A percentile compares a stretch with the other conserved stretches of the same genome.
phyloP scores from a whole-genome alignment of 345 rosid genomes.

The Citrus mangshanensis region DNA sequence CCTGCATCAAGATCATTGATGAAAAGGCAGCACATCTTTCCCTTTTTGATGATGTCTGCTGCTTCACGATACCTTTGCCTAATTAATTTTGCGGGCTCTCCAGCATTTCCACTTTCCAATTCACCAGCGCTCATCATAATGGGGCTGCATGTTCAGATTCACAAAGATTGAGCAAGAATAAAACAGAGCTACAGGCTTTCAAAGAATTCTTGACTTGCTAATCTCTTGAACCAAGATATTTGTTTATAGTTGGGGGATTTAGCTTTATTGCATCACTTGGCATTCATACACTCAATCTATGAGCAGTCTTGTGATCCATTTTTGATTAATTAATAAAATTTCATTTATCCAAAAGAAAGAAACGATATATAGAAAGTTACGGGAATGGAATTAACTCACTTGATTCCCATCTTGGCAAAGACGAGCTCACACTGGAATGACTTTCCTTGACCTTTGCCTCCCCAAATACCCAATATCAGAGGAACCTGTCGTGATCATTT shows the following conservation, averaged over 20 bases:
- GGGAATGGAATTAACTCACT: slow-evolving; percentile 21
- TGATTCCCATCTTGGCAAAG: slow-evolving; percentile 59
- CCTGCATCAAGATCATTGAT: slow-evolving; percentile 57
- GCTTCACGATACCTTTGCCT: slow-evolving; percentile 59
- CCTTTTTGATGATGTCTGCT: slow-evolving; percentile 43
- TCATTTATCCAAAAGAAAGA: background rate
- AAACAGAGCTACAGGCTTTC: background rate
- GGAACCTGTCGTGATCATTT: slow-evolving; percentile 34
- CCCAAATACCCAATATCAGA: slow-evolving; percentile 57
- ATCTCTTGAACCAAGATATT: background rate
- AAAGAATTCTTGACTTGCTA: background rate
- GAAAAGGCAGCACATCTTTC: slow-evolving; percentile 56
- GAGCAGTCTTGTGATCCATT: background rate
- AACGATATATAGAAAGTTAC: background rate
- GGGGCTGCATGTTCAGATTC: slow-evolving; percentile 31
- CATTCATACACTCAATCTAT: background rate
- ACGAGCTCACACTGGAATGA: slow-evolving; percentile 65
- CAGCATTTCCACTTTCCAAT: slow-evolving; percentile 6
- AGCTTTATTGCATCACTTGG: background rate
- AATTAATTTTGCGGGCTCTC: slow-evolving; percentile 57
- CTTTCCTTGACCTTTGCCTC: slow-evolving; percentile 66
- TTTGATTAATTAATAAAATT: background rate
- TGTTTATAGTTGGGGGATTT: background rate
- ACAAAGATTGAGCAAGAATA: background rate
- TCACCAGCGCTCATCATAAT: slow-evolving; percentile 26